phyloP scores from a whole-genome alignment of 495 filamentous ascomycete species.

The Penicillium manginii region DNA sequence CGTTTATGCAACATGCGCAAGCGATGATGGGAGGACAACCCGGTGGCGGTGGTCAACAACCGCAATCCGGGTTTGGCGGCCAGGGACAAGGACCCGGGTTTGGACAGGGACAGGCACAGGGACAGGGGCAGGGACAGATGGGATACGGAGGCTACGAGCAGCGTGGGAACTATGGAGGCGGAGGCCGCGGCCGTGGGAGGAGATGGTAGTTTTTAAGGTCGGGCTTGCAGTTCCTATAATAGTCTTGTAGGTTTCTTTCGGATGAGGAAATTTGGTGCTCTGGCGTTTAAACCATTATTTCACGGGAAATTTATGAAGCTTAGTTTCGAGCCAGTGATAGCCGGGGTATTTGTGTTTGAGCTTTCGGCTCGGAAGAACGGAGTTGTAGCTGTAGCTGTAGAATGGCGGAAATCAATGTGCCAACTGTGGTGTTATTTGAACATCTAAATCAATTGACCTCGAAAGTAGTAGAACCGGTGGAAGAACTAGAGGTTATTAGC shows the following conservation, averaged over 20 bases:
- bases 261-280: constrained; percentile 17
- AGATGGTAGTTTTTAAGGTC: constrained; percentile 43
- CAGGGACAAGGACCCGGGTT: constrained; percentile 40
- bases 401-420: neutral
- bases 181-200: constrained; percentile 50
- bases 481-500: too few relatives aligned
- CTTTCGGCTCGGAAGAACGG: constrained; percentile 23
- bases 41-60: constrained; percentile 46
- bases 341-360: constrained; percentile 4
- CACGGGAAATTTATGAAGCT: constrained; percentile 1
- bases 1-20: constrained; percentile 58
- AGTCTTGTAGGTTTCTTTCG: constrained; percentile 3
- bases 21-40: constrained; percentile 54
- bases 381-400: constrained; percentile 9
- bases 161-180: constrained; percentile 51
- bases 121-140: constrained; percentile 54
- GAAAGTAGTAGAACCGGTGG: too few relatives aligned
- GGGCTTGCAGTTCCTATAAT: constrained; percentile 3
- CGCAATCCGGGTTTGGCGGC: constrained; percentile 42
- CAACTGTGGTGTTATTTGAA: too few relatives aligned
- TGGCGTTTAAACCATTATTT: constrained; percentile 34
- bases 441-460: too few relatives aligned
- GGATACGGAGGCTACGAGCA: constrained; percentile 55
- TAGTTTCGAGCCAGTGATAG: constrained; percentile 1
- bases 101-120: constrained; percentile 49